Evolutionary conservation across 2,329 filamentous ascomycete species (phyloP).

Genomic region (Leptographium wingfieldii): DNA sequence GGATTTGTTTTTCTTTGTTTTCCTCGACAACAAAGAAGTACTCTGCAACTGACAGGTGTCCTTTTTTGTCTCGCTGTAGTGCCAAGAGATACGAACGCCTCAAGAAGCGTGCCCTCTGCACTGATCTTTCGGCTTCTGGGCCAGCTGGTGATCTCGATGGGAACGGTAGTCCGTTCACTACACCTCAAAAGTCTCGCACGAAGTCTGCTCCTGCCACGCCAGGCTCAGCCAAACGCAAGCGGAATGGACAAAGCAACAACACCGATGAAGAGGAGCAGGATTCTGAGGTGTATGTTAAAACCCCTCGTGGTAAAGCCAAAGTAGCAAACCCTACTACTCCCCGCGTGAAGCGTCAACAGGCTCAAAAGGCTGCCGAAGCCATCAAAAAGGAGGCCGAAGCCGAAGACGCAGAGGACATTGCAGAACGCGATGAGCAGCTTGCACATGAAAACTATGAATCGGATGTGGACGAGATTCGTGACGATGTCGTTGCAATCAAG

Average conservation of each 20-base stretch:
- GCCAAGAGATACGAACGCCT: slow-evolving; percentile 57
- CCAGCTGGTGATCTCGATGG: not conserved
- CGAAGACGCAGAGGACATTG: not conserved
- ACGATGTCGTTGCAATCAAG: too few species aligned
- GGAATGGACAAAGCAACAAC: not conserved
- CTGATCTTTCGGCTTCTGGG: not conserved
- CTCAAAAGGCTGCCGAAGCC: not conserved
- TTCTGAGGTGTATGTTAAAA: not conserved
- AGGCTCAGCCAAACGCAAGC: slow-evolving; percentile 17
- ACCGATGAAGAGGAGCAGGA: not conserved
- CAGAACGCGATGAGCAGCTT: not conserved
- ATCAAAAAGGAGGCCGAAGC: slow-evolving; percentile 3
- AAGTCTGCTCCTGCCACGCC: slow-evolving; percentile 1
- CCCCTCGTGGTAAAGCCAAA: not conserved
- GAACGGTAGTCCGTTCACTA: not conserved
- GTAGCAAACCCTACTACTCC: not conserved
- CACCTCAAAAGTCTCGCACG: not conserved
- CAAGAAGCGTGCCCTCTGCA: slow-evolving; percentile 13
- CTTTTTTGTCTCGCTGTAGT: slow-evolving; percentile 22
- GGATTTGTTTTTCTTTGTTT: too few species aligned
- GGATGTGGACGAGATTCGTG: not conserved
- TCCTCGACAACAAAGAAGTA: not conserved
- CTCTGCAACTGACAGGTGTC: not conserved
- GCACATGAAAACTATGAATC: not conserved
- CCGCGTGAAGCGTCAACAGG: slow-evolving; percentile 3